Conservation (phyloP, 1,139 yeast genomes). For the Candida sojae region DNA sequence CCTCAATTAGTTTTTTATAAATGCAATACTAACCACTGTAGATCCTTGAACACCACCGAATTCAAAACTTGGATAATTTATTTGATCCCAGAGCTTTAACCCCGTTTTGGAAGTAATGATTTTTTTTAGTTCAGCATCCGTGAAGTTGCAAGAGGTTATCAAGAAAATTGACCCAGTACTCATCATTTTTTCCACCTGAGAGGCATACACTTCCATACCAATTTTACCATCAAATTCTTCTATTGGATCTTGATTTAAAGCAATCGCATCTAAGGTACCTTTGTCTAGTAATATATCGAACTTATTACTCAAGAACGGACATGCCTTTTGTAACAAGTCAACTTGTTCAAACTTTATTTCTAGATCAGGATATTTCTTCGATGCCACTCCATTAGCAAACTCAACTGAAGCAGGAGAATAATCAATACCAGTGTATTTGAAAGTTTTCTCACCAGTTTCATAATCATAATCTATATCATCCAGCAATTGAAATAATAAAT, state of each 20-base stretch:
- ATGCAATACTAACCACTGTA: slow-evolving; percentile 85
- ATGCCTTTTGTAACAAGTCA: slow-evolving; percentile 42
- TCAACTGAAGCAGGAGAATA: slow-evolving; percentile 77
- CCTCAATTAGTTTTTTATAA: slow-evolving; percentile 36
- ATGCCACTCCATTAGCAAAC: slow-evolving; percentile 65
- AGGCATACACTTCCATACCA: slow-evolving; percentile 66
- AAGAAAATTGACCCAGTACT: slow-evolving; percentile 60
- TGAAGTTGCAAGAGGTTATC: slow-evolving; percentile 94
- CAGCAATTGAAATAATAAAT: slow-evolving; percentile 66
- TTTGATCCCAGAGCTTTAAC: slow-evolving; percentile 58
- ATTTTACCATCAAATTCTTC: slow-evolving; percentile 39
- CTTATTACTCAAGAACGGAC: slow-evolving; percentile 30
- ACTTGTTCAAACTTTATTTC: slow-evolving; percentile 47
- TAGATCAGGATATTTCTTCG: slow-evolving; percentile 33
- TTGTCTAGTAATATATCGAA: slow-evolving; percentile 85
- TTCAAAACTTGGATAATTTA: slow-evolving; percentile 76
- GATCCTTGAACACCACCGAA: slow-evolving; percentile 90
- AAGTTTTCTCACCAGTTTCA: slow-evolving; percentile 40
- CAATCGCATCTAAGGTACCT: slow-evolving; percentile 97
- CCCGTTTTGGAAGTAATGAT: slow-evolving; percentile 45
- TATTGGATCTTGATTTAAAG: slow-evolving; percentile 64
- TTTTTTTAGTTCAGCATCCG: slow-evolving; percentile 67
- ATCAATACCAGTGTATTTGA: slow-evolving; percentile 66
- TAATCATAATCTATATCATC: slow-evolving; percentile 54
- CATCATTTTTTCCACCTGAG: slow-evolving; percentile 58